Evolutionary conservation across 495 filamentous ascomycete species (phyloP).

Genomic region (Hypomontagnella submonticulosa): DNA sequence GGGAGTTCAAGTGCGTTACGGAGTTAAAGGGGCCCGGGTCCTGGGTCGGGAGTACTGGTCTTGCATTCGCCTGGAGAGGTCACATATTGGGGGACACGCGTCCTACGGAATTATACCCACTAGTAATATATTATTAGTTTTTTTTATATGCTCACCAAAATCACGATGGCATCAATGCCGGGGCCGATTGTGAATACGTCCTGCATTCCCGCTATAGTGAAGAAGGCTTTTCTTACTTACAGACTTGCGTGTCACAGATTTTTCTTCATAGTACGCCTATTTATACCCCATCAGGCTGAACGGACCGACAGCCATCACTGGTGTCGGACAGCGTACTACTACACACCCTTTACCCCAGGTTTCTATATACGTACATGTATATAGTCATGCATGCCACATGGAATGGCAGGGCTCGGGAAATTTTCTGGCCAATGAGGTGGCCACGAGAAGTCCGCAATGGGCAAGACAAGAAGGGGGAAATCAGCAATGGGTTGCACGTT

Average conservation of each 20-base stretch:
- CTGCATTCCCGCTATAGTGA: not conserved
- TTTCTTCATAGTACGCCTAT: slow-evolving; percentile 1
- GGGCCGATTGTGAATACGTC: slow-evolving; percentile 21
- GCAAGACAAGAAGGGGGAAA: slow-evolving; percentile 18
- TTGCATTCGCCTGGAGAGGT: slow-evolving; percentile 27
- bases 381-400: slow-evolving; percentile 35
- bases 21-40: slow-evolving; percentile 32
- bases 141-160: slow-evolving; percentile 5
- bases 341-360: slow-evolving; percentile 35
- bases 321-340: slow-evolving; percentile 5
- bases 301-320: slow-evolving; percentile 23
- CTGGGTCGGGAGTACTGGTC: slow-evolving; percentile 36
- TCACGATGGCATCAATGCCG: slow-evolving; percentile 24
- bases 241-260: no score
- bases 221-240: slow-evolving; percentile 6
- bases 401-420: slow-evolving; percentile 25
- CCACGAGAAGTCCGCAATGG: slow-evolving; percentile 27
- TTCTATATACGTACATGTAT: slow-evolving; percentile 26
- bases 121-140: slow-evolving; percentile 39
- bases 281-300: slow-evolving; percentile 33
- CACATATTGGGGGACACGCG: slow-evolving; percentile 42
- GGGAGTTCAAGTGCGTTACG: slow-evolving; percentile 26
- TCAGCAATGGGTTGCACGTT: slow-evolving; percentile 25
- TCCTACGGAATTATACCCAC: slow-evolving; percentile 46
- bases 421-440: slow-evolving; percentile 34